phyloP scores from a whole-genome alignment of 164 flowering plant genomes.

The Stephania yunnanensis region DNA sequence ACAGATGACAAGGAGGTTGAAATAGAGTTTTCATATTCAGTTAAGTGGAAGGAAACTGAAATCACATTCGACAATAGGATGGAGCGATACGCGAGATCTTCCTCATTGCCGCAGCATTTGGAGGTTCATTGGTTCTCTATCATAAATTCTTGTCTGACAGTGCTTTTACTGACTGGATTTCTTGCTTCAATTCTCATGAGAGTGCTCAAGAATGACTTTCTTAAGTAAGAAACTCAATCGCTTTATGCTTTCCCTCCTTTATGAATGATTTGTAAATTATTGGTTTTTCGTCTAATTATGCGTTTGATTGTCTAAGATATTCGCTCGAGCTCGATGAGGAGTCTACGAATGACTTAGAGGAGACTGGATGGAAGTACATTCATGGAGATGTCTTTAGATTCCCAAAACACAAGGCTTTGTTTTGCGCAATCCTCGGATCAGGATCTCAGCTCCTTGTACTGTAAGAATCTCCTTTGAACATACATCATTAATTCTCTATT shows the following conservation, averaged over 20 bases:
- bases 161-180: conserved; percentile 53
- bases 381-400: conserved; percentile 61
- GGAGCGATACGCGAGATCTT: conserved; percentile 50
- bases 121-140: conserved; percentile 61
- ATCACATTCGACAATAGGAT: conserved; percentile 47
- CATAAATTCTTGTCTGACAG: conserved; percentile 52
- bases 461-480: conserved; percentile 26
- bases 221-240: conserved; percentile 34
- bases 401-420: conserved; percentile 44
- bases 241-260: neutral
- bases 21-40: conserved; percentile 42
- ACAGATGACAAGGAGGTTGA: conserved; percentile 47
- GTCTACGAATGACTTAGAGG: conserved; percentile 52
- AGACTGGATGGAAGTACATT: conserved; percentile 61
- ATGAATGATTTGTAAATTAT: neutral
- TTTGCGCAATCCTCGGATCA: conserved; percentile 49
- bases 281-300: neutral
- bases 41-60: conserved; percentile 52
- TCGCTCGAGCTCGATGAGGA: conserved; percentile 57
- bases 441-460: conserved; percentile 48
- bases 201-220: conserved; percentile 51
- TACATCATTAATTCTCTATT: neutral
- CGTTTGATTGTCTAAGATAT: conserved; percentile 27
- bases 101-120: conserved; percentile 50
- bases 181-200: conserved; percentile 57